Conservation (phyloP, 2,329 filamentous ascomycete species). For the Fusarium redolens region DNA sequence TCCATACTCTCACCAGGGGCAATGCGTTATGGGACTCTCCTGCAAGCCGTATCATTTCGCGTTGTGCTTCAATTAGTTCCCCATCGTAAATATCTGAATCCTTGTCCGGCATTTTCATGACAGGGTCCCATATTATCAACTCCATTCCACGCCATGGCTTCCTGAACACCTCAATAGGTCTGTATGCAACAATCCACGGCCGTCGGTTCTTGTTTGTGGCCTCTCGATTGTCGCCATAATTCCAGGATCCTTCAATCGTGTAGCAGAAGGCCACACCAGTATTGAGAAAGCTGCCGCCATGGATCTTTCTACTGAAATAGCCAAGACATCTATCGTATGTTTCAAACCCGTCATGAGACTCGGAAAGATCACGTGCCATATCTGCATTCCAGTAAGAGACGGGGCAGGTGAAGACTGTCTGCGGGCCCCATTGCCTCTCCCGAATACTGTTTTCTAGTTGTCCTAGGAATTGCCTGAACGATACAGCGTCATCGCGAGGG, state of each 20-base stretch:
- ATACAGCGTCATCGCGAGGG: constrained; percentile 7
- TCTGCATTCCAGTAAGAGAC: constrained; percentile 54
- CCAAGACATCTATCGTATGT: constrained; percentile 43
- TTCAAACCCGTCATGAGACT: constrained; percentile 28
- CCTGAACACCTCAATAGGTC: constrained; percentile 55
- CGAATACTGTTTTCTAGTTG: constrained; percentile 3
- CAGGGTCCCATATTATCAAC: constrained; percentile 66
- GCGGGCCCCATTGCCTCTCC: constrained; percentile 25
- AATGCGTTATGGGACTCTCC: constrained; percentile 37
- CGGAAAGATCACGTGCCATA: constrained; percentile 42
- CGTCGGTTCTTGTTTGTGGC: constrained; percentile 48
- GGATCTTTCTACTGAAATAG: constrained; percentile 17
- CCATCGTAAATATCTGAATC: constrained; percentile 40
- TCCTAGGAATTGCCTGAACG: constrained; percentile 15
- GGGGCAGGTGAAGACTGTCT: constrained; percentile 52
- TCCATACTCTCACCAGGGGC: constrained; percentile 58
- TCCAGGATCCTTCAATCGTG: constrained; percentile 56
- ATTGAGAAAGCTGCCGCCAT: constrained; percentile 22
- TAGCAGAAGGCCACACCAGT: constrained; percentile 60
- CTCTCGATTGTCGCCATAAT: constrained; percentile 35
- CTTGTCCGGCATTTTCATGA: constrained; percentile 42
- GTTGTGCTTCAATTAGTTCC: constrained; percentile 60
- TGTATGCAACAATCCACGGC: constrained; percentile 64
- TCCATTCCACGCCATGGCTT: constrained; percentile 53
- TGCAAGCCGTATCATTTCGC: constrained; percentile 55